Percentiles rank a stretch among this genome's conserved stretches.
phyloP scores from a whole-genome alignment of 306 rosid genomes.

The Cotoneaster glaucophyllus region DNA sequence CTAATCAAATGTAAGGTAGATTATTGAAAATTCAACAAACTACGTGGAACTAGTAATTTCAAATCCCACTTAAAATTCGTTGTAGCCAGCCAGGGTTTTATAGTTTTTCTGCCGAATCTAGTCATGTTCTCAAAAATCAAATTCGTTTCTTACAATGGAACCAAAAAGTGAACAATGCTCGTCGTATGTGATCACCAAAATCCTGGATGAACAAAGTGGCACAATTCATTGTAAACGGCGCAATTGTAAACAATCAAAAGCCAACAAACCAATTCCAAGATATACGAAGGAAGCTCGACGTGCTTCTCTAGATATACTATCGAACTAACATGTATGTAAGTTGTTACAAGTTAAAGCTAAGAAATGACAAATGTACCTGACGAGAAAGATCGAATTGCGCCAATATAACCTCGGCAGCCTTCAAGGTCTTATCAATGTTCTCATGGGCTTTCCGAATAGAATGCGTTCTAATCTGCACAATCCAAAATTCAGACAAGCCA shows the following conservation, averaged over 20 bases:
- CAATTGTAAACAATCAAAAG: neutral
- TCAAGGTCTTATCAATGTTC: conserved; percentile 84
- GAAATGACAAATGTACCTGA: conserved; percentile 39
- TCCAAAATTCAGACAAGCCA: conserved; percentile 22
- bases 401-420: conserved; percentile 81
- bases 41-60: neutral
- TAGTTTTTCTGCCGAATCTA: neutral
- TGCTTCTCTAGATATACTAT: neutral
- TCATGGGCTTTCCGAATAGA: conserved; percentile 94
- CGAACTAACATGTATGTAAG: neutral
- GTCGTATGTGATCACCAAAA: neutral
- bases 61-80: neutral
- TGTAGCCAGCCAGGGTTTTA: neutral
- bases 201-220: neutral
- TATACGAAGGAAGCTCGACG: neutral
- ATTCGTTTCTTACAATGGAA: neutral
- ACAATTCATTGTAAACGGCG: neutral
- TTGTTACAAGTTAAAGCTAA: neutral
- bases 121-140: neutral
- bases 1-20: too few species aligned
- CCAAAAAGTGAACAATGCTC: neutral
- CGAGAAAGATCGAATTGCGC: conserved; percentile 83
- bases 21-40: neutral
- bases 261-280: neutral
- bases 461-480: conserved; percentile 72